A percentile compares a stretch with the other conserved stretches of the same genome.
These are phyloP conservation scores for Quercus alba DNA, from an alignment of 306 rosid genomes.

Conservation along the genomic window DNA sequence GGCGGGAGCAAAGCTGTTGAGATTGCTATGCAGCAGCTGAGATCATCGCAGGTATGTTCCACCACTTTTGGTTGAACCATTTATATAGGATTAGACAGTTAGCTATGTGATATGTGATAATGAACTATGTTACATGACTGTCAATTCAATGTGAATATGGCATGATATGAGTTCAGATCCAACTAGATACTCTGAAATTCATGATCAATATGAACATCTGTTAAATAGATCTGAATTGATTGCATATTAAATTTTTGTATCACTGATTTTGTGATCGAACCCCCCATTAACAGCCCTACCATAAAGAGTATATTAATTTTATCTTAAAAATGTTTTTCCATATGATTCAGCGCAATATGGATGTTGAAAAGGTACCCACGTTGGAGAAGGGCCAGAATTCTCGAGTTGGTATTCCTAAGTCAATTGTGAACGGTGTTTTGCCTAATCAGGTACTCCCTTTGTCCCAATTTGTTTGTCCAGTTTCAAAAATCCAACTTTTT, in stretches of 20 bases:
- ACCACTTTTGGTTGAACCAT: background rate
- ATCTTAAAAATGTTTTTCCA: background rate
- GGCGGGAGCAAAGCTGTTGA: constrained; percentile 46
- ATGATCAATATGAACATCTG: background rate
- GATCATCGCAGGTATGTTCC: constrained; percentile 29
- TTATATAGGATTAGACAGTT: background rate
- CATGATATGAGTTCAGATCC: background rate
- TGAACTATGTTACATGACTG: background rate
- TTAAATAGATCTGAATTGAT: background rate
- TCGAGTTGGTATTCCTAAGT: constrained; percentile 1
- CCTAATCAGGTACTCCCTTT: background rate
- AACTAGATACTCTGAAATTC: background rate
- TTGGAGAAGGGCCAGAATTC: constrained; percentile 6
- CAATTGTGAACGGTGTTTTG: background rate
- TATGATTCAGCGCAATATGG: constrained; percentile 9
- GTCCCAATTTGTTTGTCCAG: too few species aligned
- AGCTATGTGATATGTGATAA: background rate
- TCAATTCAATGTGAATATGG: background rate
- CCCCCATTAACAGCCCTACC: background rate
- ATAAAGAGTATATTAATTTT: background rate
- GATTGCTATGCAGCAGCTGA: constrained; percentile 36
- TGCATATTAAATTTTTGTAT: background rate
- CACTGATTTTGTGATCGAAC: background rate
- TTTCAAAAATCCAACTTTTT: too few species aligned
- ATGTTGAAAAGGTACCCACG: constrained; percentile 12